These are phyloP conservation scores for Fusarium odoratissimum DNA, from an alignment of 2,329 filamentous ascomycete species.

Conservation along the genomic window DNA sequence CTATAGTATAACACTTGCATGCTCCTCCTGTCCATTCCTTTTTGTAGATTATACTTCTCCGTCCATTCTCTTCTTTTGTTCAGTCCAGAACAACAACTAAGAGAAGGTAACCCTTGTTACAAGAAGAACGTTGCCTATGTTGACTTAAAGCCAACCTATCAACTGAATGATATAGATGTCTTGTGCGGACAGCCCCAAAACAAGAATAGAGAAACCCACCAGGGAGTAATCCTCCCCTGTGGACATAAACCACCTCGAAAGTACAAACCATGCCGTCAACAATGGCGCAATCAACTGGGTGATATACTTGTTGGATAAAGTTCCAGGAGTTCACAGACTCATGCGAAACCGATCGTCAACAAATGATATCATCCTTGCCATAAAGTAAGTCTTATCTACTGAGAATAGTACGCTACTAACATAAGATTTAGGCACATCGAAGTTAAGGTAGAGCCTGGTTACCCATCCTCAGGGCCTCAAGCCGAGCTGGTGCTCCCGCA, in stretches of 20 bases:
- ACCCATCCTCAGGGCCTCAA: no score
- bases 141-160: neutral
- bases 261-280: neutral
- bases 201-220: no score
- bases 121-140: neutral
- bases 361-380: neutral
- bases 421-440: neutral
- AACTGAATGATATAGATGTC: no score
- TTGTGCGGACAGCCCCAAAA: no score
- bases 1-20: neutral
- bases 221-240: neutral
- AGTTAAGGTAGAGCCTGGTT: neutral
- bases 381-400: neutral
- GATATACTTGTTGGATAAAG: no score
- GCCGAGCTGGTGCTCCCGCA: no score
- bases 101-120: neutral
- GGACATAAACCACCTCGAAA: neutral
- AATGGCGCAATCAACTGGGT: no score
- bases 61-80: neutral
- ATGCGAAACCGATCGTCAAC: neutral
- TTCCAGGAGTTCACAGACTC: no score
- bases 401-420: neutral
- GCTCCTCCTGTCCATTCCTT: neutral
- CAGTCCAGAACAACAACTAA: neutral
- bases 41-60: neutral